These are phyloP conservation scores for Penicillium olsonii DNA, from an alignment of 2,329 filamentous ascomycete species.

Conservation along the genomic window DNA sequence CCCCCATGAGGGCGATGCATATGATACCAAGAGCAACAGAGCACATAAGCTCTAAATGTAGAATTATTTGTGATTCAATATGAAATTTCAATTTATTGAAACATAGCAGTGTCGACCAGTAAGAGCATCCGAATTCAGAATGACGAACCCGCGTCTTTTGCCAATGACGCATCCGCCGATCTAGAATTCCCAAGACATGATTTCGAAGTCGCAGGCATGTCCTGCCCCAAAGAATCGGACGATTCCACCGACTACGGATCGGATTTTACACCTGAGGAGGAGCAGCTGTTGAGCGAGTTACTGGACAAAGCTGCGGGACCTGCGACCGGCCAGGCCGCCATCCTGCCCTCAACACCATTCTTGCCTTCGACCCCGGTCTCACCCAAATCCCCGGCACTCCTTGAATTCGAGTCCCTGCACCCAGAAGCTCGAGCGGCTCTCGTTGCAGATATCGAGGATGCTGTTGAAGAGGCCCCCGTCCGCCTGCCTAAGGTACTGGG, in stretches of 20 bases:
- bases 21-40: conserved; percentile 21
- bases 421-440: conserved; percentile 17
- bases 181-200: conserved; percentile 21
- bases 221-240: conserved; percentile 31
- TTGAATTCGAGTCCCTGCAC: conserved; percentile 20
- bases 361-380: conserved; percentile 24
- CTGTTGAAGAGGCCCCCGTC: conserved; percentile 39
- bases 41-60: conserved; percentile 13
- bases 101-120: conserved; percentile 9
- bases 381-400: conserved; percentile 3
- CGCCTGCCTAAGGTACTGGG: conserved; percentile 46
- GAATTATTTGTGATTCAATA: conserved; percentile 8
- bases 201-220: conserved; percentile 33
- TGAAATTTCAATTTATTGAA: background rate
- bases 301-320: conserved; percentile 47
- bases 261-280: conserved; percentile 61
- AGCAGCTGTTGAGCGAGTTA: conserved; percentile 54
- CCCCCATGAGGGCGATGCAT: conserved; percentile 13
- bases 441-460: conserved; percentile 47
- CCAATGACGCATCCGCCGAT: conserved; percentile 15
- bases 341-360: conserved; percentile 11
- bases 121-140: conserved; percentile 12
- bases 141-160: conserved; percentile 1
- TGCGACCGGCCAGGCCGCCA: conserved; percentile 22
- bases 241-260: conserved; percentile 63